Evolutionary conservation across 2,329 filamentous ascomycete species (phyloP).

Genomic region (Penicillium brevicompactum): DNA sequence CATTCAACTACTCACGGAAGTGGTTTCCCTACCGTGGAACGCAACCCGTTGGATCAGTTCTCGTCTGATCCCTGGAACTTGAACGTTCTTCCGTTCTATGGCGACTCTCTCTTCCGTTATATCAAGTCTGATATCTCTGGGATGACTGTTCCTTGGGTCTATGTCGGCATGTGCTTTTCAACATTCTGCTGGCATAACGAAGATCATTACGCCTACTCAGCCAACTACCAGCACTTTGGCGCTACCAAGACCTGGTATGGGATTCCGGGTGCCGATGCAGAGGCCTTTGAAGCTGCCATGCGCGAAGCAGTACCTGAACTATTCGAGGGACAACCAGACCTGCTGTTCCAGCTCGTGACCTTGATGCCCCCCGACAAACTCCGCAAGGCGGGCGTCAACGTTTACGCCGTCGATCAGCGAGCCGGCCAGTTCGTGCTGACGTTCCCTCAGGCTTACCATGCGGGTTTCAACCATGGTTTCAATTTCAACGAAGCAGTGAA

Average conservation of each 20-base stretch:
- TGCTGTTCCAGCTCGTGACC: conserved; percentile 96
- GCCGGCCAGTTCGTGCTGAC: conserved; percentile 96
- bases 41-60: conserved; percentile 82
- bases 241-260: conserved; percentile 99
- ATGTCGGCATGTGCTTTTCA: conserved; percentile 99
- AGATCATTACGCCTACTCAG: conserved; percentile 95
- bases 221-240: conserved; percentile 97
- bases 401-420: conserved; percentile 93
- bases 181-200: conserved; percentile 99
- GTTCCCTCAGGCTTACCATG: conserved; percentile 95
- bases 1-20: conserved; percentile 98
- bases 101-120: conserved; percentile 90
- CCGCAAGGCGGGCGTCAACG: conserved; percentile 86
- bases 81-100: conserved; percentile 85
- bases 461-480: conserved; percentile 97
- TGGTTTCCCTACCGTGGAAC: conserved; percentile 92
- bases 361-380: conserved; percentile 90
- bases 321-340: conserved; percentile 94
- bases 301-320: conserved; percentile 90
- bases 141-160: conserved; percentile 99
- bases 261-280: conserved; percentile 88
- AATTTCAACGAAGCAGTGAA: conserved; percentile 99
- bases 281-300: conserved; percentile 96
- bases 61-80: conserved; percentile 94
- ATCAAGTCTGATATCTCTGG: conserved; percentile 98